phyloP scores from a whole-genome alignment of 768 basidiomycete species.

The Boletus barrowsii region DNA sequence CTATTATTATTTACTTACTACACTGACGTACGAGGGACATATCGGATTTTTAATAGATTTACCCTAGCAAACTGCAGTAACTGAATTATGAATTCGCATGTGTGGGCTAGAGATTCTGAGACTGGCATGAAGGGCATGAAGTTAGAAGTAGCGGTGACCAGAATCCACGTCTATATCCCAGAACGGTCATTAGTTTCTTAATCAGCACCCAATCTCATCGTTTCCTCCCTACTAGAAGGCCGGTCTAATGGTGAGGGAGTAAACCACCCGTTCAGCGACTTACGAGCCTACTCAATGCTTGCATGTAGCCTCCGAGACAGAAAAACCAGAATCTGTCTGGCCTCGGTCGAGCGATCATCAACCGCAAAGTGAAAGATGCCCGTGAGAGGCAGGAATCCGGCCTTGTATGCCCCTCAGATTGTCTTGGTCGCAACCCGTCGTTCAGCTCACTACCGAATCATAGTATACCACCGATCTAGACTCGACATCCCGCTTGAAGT shows the following conservation, averaged over 20 bases:
- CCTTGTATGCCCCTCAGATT: conserved; percentile 46
- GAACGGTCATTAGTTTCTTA: conserved; percentile 8
- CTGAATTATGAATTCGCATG: neutral
- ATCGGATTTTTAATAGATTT: conserved; percentile 14
- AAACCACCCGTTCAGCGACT: neutral
- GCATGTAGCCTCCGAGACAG: conserved; percentile 50
- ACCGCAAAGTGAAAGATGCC: conserved; percentile 59
- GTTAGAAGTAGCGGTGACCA: too few species aligned
- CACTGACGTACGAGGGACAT: conserved; percentile 8
- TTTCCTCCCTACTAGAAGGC: neutral
- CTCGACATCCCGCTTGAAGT: conserved; percentile 66
- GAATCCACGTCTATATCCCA: too few species aligned
- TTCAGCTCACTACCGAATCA: conserved; percentile 24
- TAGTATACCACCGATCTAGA: conserved; percentile 76
- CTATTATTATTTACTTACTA: conserved; percentile 4
- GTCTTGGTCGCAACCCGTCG: neutral
- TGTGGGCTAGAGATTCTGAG: too few species aligned
- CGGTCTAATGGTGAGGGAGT: conserved; percentile 13
- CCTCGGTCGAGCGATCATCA: conserved; percentile 93
- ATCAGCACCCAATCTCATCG: conserved; percentile 13
- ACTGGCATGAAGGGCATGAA: too few species aligned
- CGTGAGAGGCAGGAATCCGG: conserved; percentile 43
- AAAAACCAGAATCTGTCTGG: conserved; percentile 73
- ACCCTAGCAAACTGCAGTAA: conserved; percentile 14
- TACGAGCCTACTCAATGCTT: neutral